Evolutionary conservation across 257 asterid genomes (phyloP).

Genomic region (Fraxinus quadrangulata): DNA sequence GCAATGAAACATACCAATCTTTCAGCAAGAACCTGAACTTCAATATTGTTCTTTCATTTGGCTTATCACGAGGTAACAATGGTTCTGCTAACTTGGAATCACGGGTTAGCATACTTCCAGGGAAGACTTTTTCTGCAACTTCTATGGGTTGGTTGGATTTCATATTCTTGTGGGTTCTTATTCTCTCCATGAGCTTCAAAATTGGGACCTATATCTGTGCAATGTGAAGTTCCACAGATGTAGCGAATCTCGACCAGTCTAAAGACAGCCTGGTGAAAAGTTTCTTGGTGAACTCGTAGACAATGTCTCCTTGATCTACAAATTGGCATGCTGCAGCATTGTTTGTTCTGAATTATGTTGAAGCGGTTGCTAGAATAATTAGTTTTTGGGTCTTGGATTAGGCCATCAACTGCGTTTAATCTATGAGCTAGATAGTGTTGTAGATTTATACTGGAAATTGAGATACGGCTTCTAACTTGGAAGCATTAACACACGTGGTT

Average conservation of each 20-base stretch:
- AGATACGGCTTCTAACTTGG: background rate
- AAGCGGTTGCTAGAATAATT: constrained; percentile 9
- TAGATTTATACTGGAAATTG: background rate
- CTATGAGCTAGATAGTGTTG: constrained; percentile 3
- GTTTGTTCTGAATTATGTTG: constrained; percentile 2
- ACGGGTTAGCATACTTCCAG: constrained; percentile 48
- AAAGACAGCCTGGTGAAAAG: constrained; percentile 6
- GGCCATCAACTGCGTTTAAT: constrained; percentile 2
- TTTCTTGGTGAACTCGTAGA: background rate
- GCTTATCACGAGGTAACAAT: constrained; percentile 48
- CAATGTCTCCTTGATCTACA: background rate
- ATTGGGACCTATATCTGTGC: constrained; percentile 56
- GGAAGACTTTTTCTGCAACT: constrained; percentile 44
- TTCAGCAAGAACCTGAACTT: constrained; percentile 49
- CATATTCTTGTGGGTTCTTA: constrained; percentile 52
- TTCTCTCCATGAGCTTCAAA: constrained; percentile 69
- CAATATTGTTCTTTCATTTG: constrained; percentile 67
- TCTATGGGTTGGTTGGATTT: constrained; percentile 57
- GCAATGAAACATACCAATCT: constrained; percentile 32
- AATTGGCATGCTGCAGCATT: background rate
- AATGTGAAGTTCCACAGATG: constrained; percentile 20
- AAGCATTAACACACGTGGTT: background rate
- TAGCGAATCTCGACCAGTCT: background rate
- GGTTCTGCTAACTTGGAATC: constrained; percentile 59
- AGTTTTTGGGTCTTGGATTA: constrained; percentile 16